These are phyloP conservation scores for Perilla frutescens DNA, from an alignment of 257 asterid genomes.

Conservation along the genomic window DNA sequence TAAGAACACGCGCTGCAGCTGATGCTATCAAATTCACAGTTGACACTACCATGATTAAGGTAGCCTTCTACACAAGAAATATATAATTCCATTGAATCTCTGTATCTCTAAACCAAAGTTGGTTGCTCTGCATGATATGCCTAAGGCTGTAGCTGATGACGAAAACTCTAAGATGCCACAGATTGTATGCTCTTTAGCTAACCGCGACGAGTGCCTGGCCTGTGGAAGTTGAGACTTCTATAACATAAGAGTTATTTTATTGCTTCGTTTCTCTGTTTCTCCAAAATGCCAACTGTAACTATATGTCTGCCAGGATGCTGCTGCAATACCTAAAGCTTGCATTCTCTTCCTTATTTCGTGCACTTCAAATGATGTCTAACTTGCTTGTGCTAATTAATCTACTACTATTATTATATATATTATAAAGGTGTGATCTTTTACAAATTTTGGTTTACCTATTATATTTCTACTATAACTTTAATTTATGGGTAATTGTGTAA, in stretches of 20 bases:
- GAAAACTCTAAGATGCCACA: slow-evolving; percentile 68
- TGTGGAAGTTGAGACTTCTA: slow-evolving; percentile 73
- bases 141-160: slow-evolving; percentile 47
- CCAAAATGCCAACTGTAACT: not conserved
- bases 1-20: slow-evolving; percentile 92
- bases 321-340: not conserved
- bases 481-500: no score
- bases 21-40: slow-evolving; percentile 96
- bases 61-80: slow-evolving; percentile 20
- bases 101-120: not conserved
- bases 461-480: no score
- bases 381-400: slow-evolving; percentile 7
- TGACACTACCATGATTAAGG: slow-evolving; percentile 77
- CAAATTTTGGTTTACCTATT: no score
- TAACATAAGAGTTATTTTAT: no score
- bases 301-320: not conserved
- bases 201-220: slow-evolving; percentile 84
- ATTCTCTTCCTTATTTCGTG: no score
- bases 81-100: not conserved
- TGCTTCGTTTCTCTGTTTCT: not conserved
- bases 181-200: slow-evolving; percentile 78
- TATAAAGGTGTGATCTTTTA: no score
- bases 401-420: no score
- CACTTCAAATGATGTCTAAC: slow-evolving; percentile 1
- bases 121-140: slow-evolving; percentile 45